phyloP scores from a whole-genome alignment of 2,329 filamentous ascomycete genomes.

The Zymoseptoria crescenta region DNA sequence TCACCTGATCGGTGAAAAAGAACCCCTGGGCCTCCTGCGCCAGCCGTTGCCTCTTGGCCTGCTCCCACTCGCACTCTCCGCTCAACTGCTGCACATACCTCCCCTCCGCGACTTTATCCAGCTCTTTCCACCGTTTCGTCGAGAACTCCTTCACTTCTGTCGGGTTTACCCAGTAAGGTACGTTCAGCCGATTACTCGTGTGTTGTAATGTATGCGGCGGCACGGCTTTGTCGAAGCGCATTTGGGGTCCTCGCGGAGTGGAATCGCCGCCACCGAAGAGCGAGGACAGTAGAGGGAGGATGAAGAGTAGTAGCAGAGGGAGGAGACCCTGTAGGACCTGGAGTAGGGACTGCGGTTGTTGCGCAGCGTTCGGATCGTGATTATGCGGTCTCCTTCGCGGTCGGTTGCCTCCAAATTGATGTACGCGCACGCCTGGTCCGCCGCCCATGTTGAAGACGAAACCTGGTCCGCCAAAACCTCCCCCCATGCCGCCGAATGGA shows the following conservation, averaged over 20 bases:
- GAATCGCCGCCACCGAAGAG: conserved; percentile 60
- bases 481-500: conserved; percentile 24
- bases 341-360: conserved; percentile 44
- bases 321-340: conserved; percentile 46
- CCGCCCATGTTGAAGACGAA: conserved; percentile 89
- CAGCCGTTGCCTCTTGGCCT: conserved; percentile 55
- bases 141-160: conserved; percentile 64
- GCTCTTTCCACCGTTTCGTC: conserved; percentile 58
- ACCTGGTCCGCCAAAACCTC: conserved; percentile 56
- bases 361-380: conserved; percentile 38
- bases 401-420: conserved; percentile 80
- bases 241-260: conserved; percentile 54
- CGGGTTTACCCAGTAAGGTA: conserved; percentile 82
- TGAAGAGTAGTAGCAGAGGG: conserved; percentile 75
- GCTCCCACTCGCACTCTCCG: conserved; percentile 67
- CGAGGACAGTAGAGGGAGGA: conserved; percentile 73
- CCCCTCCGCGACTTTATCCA: conserved; percentile 72
- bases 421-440: conserved; percentile 82
- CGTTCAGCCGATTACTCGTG: conserved; percentile 59
- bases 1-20: conserved; percentile 74
- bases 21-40: conserved; percentile 76
- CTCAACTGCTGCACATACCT: conserved; percentile 61
- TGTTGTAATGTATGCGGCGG: conserved; percentile 69
- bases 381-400: conserved; percentile 69
- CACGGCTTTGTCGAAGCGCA: conserved; percentile 66